These are phyloP conservation scores for Kodamaea kaohsiungensis DNA, from an alignment of 805 yeast genomes.

Conservation along the genomic window DNA sequence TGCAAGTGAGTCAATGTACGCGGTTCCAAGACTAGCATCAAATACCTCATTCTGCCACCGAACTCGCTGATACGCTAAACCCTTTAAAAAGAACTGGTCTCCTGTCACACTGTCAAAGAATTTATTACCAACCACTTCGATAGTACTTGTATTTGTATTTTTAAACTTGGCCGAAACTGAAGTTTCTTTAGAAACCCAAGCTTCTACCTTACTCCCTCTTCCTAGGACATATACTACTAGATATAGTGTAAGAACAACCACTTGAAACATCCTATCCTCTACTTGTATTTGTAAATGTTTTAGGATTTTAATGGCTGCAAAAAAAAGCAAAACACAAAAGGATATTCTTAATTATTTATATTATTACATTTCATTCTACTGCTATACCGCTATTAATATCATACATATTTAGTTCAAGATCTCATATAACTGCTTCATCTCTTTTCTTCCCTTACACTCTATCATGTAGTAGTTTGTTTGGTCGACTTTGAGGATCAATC, in stretches of 20 bases:
- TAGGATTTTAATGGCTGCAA: constrained; percentile 5
- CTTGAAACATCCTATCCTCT: background rate
- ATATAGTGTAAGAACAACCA: background rate
- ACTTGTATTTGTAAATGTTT: too few relatives aligned
- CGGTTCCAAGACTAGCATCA: constrained; percentile 18
- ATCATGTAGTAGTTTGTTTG: constrained; percentile 38
- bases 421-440: constrained; percentile 31
- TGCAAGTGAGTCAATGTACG: constrained; percentile 74
- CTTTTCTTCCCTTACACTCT: constrained; percentile 46
- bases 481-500: constrained; percentile 35
- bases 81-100: constrained; percentile 82
- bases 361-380: background rate
- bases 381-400: background rate
- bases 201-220: background rate
- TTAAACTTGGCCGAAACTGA: background rate
- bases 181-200: background rate
- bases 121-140: constrained; percentile 70
- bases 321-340: background rate
- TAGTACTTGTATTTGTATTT: constrained; percentile 29
- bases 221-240: background rate
- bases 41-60: constrained; percentile 43
- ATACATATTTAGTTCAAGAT: constrained; percentile 12
- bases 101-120: constrained; percentile 74
- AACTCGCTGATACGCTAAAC: constrained; percentile 84
- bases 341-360: background rate